Base-by-base conservation (phyloP, 106 monocot genomes). In the Acanthochlamys bracteata region DNA sequence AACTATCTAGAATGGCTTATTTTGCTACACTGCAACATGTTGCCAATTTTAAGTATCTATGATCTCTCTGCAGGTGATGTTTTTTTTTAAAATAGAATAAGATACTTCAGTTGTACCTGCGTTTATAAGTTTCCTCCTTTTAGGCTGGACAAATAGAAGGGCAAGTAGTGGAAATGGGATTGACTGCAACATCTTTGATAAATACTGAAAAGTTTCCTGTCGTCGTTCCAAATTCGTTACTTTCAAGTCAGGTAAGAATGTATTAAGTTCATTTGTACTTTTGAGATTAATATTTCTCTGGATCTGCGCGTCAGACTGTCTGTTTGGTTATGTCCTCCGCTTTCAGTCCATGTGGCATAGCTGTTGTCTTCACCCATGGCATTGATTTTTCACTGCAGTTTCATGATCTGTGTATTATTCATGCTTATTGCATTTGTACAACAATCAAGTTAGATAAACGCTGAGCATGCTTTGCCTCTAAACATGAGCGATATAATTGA, bases 71-170 rank as follows among this genome's bases (percentile, higher is more conserved):
- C 4, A 1, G 3, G 17, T 49, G 15, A 49, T 17, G 2, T 49
- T 12, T 49, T 49, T 49, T 3, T 49, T 49, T 12, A 49, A 49
- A 49, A 9, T 17, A 17, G 15, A 49, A 9, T 2, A 49, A 17
- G 3, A 12, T 10, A 4, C 49, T 4, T 10, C 10, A 14, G 49
- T 49, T 49, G 12, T 10, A 17, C 12, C 49, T 49, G 49, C 10
- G 10, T 17, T 49, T 49, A 55, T 20, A 10, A 1, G 9, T 76
- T 1, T 78, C 24, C 16, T 42, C 22, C 33, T 27, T 63, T 74
- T 46, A 92, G 93, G 93, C 93, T 82, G 93, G 93, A 70, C 75
- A 86, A 53, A 68, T 94, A 66, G 93, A 94, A 69, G 93, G 93
- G 10, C 81, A 79, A 75, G 93, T 94, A 54, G 71, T 86, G 46